phyloP scores from a whole-genome alignment of 805 yeast genomes.

The Teunomyces barrocoloradensis region DNA sequence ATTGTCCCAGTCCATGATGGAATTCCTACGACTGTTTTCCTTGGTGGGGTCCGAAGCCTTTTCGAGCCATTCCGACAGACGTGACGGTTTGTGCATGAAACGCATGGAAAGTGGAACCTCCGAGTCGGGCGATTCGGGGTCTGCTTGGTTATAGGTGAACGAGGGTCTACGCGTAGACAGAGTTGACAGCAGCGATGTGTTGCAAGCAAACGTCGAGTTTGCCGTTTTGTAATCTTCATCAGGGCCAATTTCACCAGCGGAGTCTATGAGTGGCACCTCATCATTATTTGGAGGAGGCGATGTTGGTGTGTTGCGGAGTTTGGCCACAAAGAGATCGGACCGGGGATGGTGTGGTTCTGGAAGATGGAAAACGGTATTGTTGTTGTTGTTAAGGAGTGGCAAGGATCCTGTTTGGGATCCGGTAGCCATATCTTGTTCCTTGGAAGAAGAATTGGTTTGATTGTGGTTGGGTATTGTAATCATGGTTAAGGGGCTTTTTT shows the following conservation, averaged over 20 bases:
- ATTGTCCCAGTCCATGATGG: constrained; percentile 9
- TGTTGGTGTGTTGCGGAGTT: background rate
- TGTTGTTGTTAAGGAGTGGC: too few species aligned
- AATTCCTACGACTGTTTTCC: constrained; percentile 25
- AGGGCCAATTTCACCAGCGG: constrained; percentile 1
- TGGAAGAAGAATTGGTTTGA: too few species aligned
- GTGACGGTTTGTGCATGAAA: constrained; percentile 39
- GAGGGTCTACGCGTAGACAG: constrained; percentile 3
- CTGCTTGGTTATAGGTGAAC: constrained; percentile 6
- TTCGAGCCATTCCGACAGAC: constrained; percentile 30
- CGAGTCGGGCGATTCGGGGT: constrained; percentile 5
- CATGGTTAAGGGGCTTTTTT: too few species aligned
- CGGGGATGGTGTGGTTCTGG: background rate
- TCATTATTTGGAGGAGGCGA: background rate
- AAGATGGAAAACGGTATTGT: background rate
- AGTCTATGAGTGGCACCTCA: background rate
- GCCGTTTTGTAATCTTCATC: background rate
- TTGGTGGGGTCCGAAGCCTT: constrained; percentile 31
- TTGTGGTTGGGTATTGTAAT: too few species aligned
- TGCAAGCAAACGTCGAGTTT: background rate
- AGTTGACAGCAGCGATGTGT: background rate
- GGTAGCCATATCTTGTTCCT: too few species aligned
- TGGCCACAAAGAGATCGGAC: background rate
- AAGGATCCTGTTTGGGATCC: too few species aligned
- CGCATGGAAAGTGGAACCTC: constrained; percentile 28